Evolutionary conservation across 1,139 yeast genomes (phyloP).

Genomic region (Suhomyces ambrosiae): DNA sequence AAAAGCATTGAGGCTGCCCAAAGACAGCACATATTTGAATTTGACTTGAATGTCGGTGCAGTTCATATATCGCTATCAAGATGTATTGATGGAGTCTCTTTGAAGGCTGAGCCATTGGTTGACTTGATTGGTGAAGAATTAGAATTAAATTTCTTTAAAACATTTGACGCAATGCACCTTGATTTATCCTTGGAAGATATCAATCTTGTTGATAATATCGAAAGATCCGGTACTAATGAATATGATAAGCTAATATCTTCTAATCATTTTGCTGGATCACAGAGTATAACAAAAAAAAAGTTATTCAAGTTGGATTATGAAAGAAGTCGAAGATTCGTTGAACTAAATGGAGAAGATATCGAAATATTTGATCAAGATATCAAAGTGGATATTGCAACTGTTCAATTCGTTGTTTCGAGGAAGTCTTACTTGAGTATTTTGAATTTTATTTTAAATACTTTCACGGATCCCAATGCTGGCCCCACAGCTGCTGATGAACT

Average conservation of each 20-base stretch:
- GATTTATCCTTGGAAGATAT: slow-evolving; percentile 66
- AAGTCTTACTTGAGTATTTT: slow-evolving; percentile 76
- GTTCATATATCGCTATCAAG: slow-evolving; percentile 67
- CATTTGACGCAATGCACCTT: slow-evolving; percentile 64
- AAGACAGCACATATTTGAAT: slow-evolving; percentile 67
- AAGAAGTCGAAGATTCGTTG: slow-evolving; percentile 64
- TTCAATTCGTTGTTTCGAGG: slow-evolving; percentile 75
- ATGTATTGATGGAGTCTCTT: slow-evolving; percentile 62
- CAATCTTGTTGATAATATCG: slow-evolving; percentile 74
- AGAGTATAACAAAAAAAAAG: slow-evolving; percentile 34
- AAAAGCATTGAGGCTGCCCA: slow-evolving; percentile 12
- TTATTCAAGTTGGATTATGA: slow-evolving; percentile 65
- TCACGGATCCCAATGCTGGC: slow-evolving; percentile 76
- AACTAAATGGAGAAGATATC: slow-evolving; percentile 54
- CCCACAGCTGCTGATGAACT: slow-evolving; percentile 68
- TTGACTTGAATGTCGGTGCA: slow-evolving; percentile 65
- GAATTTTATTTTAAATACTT: slow-evolving; percentile 83
- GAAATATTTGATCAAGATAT: slow-evolving; percentile 81
- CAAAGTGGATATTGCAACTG: slow-evolving; percentile 74
- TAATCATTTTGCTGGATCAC: slow-evolving; percentile 43
- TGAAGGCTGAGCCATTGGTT: slow-evolving; percentile 67
- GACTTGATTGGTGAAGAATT: slow-evolving; percentile 73
- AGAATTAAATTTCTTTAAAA: slow-evolving; percentile 59
- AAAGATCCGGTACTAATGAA: slow-evolving; percentile 61
- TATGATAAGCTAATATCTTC: slow-evolving; percentile 74